Base-by-base conservation (phyloP, 1,139 yeast species). In the Candida sanyaensis region DNA sequence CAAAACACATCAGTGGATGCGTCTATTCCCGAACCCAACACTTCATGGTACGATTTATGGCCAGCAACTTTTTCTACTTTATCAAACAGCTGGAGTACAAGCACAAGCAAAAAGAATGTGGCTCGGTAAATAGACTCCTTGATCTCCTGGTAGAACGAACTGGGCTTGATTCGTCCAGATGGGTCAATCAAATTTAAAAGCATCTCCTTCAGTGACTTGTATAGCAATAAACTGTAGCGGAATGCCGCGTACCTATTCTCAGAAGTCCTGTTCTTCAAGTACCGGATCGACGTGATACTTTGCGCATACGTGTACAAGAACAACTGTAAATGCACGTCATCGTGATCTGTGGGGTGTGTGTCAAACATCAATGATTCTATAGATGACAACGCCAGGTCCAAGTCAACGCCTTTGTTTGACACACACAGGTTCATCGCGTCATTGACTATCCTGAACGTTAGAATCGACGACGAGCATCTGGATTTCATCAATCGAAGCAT, bases 371-470 rank as follows among this genome's bases (percentile, higher is more conserved):
- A 36, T 13, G 7, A 12, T 7, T 36, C 38, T 10, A 36, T 36
- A 3, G 28, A 24, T n/a, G 28, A 6, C 23, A 36, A 36, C 5
- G 38, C 38, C 5, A 28, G 10, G 12, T 36, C 38, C 28, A 36
- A 24, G 27, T 36, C 38, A 8, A 36, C 38, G 7, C 13, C 28
- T 11, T 21, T 28, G 21, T 13, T 8, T 21, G 28, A 21, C 10
- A 36, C 27, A 31, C 38, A 37, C 45, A 43, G 45, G 30, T 43
- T 43, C 8, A 37, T 28, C 6, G 17, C 26, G 11, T 37, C 37
- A 13, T 43, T 43, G 6, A 43, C 26, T 11, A 29, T 32, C 28
- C 45, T 37, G 23, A 43, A 43, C 10, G 32, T 28, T 6, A 23
- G 23, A 21, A 43, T 30, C 12, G 30, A 10, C 11, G n/a, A 6